Evolutionary conservation across 257 asterid genomes (phyloP), one percentile per base, ranked within the genome.

Genomic region (Solanum appendiculatum): DNA sequence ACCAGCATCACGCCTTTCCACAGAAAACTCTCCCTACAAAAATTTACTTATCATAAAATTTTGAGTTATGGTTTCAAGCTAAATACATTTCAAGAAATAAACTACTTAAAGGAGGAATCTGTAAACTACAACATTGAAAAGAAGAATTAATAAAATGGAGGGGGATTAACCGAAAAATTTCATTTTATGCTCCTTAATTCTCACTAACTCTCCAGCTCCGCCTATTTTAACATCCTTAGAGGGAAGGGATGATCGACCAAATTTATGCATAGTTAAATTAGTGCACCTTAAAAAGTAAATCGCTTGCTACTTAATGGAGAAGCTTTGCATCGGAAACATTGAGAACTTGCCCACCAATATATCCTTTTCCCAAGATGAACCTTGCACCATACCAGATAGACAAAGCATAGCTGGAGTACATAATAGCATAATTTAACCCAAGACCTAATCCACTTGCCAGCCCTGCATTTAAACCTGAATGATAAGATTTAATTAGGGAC

Each of bases 1-100:
- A 91, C 94, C 98, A 88, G 96, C 92, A 90, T 94, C 98, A 94
- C 7, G 96, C 96, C 86, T 96, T 96, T 81, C 94, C 94, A 94
- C 98, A 96, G 84, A 93, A 96, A 69, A 96, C 95, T 90, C 98
- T 92, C 98, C 98, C 98, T 94, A 75, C 87, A 90, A 84, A 83
- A 87, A 90, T 86, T 73, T 86, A 68, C 83, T 39, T 44, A 29
- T 51, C 84, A 29, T 12, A 23, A 8, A 23, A 58, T 18, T 58
- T 58, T 23, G 14, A 21, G 29, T 9, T 1, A 21, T 21, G 68
- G 5, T 21, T 58, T 23, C 64, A 58, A 9, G 68, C 16, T 58
- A 58, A 58, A 58, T 58, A n/a, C 12, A 23, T 58, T 58, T 23
- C 13, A 23, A 58, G 29, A 58, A 58, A 58, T 58, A 58, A 58